Evolutionary conservation across 306 rosid species (phyloP), one percentile per base, ranked within the genome.

Genomic region (Prunus fruticosa): DNA sequence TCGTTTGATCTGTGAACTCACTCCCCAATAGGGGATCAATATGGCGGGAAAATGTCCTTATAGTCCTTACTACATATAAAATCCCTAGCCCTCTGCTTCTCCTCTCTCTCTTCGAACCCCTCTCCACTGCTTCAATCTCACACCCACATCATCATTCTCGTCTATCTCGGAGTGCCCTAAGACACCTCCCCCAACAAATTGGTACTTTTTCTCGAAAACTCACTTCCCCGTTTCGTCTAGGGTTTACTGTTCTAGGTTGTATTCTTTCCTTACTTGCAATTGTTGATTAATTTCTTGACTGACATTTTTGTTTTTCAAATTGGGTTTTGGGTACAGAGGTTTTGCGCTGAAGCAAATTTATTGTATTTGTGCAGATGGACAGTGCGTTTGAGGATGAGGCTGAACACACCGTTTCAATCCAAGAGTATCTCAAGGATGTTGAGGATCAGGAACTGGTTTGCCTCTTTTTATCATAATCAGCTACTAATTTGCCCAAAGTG

Each of bases 401-500:
- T 28, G 98, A 89, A 62, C 87, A 84, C 61, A 85, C 97, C 1
- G 73, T 90, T 63, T 87, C 99, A 22, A 87, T 96, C 75, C 64
- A 82, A 51, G 99, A 96, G 89, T 96, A 92, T 74, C 90, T 96
- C 2, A 70, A 92, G 66, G 93, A 84, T 72, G 90, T 89, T 45
- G 99, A 96, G 87, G 97, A 96, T 14, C 91, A 85, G 66, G 99
- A 96, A 78, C 89, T 96, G 93, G 99, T 92, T 20, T 28, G 76
- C 74, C 50, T 76, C 78, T 77, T 57, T 41, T 28, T 38, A 6
- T 28, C 13, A 3, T 6, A 47, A 11, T 60, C 63, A 11, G 38
- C 70, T 62, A 65, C 58, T 13, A 43, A 11, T 23, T n/a, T 15
- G 30, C 10, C 50, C 14, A 65, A 22, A 3, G 49, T 65, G 12